Conservation (phyloP, 108 stramenopile species). For the Fragilariopsis cylindrus region DNA sequence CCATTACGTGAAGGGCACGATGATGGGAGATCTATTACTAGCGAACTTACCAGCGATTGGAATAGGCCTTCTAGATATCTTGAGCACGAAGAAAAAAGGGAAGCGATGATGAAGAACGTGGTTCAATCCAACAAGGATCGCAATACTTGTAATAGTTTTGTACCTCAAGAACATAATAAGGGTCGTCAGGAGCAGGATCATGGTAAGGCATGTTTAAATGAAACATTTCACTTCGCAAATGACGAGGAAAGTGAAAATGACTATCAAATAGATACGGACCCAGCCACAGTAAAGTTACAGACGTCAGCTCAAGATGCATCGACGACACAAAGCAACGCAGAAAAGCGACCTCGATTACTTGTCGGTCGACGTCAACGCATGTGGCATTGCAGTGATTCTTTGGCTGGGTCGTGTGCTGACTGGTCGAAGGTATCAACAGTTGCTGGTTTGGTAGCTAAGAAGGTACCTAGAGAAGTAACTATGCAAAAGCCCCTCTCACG, state of each 20-base stretch:
- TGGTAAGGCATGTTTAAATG: neutral
- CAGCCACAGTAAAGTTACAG: neutral
- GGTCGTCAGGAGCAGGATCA: too few relatives aligned
- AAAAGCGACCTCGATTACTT: neutral
- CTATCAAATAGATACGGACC: neutral
- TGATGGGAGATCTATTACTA: conserved; percentile 17
- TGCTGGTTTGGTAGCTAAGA: neutral
- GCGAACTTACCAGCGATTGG: conserved; percentile 18
- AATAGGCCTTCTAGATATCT: neutral
- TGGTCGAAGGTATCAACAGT: neutral
- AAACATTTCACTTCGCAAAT: too few relatives aligned
- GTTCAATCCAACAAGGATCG: neutral
- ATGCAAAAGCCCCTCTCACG: neutral
- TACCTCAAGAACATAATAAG: too few relatives aligned
- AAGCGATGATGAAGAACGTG: neutral
- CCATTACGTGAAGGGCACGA: neutral
- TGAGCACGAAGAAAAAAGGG: neutral
- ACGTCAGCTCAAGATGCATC: neutral
- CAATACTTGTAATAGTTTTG: neutral
- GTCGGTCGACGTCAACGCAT: neutral
- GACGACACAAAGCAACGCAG: neutral
- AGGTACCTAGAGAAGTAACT: conserved; percentile 9
- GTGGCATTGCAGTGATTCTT: conserved; percentile 11
- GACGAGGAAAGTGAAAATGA: neutral
- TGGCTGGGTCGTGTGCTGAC: conserved; percentile 10